Evolutionary conservation across 176 grass and related monocot species (phyloP).

Genomic region (Triticum turgidum): DNA sequence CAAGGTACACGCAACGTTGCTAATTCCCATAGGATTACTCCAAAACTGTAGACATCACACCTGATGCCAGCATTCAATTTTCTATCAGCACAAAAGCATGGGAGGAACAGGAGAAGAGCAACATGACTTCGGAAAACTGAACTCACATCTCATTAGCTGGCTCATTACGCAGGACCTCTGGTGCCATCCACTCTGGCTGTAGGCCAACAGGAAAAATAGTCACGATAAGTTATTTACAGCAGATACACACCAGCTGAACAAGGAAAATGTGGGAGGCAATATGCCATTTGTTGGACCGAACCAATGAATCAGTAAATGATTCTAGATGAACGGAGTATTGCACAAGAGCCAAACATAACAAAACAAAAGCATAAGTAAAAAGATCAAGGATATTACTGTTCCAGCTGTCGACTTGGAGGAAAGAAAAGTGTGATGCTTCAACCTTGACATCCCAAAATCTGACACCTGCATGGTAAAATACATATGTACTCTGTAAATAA

Average conservation of each 20-base stretch:
- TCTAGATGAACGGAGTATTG: neutral
- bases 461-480: constrained; percentile 63
- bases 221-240: neutral
- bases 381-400: constrained; percentile 63
- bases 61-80: constrained; percentile 47
- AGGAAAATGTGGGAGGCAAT: constrained; percentile 15
- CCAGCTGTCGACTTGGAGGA: constrained; percentile 96
- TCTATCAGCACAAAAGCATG: neutral
- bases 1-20: constrained; percentile 88
- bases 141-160: constrained; percentile 95
- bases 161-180: constrained; percentile 92
- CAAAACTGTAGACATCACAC: constrained; percentile 98
- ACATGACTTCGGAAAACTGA: constrained; percentile 9
- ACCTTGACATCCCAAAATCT: constrained; percentile 99
- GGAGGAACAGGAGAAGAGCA: neutral
- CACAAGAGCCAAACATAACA: neutral
- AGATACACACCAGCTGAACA: constrained; percentile 9
- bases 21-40: constrained; percentile 97
- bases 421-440: constrained; percentile 96
- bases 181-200: constrained; percentile 99
- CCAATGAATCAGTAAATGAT: neutral
- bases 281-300: constrained; percentile 3
- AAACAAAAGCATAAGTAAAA: constrained; percentile 20
- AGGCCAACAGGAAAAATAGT: constrained; percentile 32
- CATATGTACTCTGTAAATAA: constrained; percentile 9